Evolutionary conservation across 768 basidiomycete species (phyloP), one percentile per base, ranked within the genome.

Genomic region (Mycena galopus): DNA sequence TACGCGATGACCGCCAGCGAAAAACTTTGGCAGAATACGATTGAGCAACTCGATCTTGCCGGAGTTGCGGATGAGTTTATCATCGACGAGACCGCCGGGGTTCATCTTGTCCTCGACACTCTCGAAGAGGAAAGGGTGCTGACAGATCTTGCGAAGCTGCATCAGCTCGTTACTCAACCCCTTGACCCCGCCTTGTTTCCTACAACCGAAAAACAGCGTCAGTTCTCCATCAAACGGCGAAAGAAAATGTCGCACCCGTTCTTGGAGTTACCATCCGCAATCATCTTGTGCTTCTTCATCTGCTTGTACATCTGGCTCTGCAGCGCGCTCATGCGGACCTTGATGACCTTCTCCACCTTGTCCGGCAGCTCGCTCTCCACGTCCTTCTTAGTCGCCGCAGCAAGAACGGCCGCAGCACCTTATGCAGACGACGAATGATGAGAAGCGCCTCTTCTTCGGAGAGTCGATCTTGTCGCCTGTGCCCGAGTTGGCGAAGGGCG

Each of bases 371-470:
- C 96, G 75, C 91, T 91, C 86, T 98, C 96, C 72, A 98, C 97
- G 78, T 98, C 96, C 85, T 96, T 97, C 88, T 98, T 98, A 98
- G 83, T 50, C 96, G 86, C 75, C 96, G 89, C 61, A 98, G 86
- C 80, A 98, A 87, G 91, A 98, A 98, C 19, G 97, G 96, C 47
- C 97, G 90, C 27, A 98, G 89, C 79, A 98, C 96, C 84, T 98
- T 98, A 78, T 98, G 96, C 82, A 96, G 82, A 79, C 98, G 97
- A 66, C 97, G 93, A 79, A 99, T 98, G 79, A 99, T 96, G 67
- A 99, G 93, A 42, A 99, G 87, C 4, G 96, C 94, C 86, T 99
- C 98, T 94, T 99, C 98, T 93, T 99, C 98, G 84, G 97, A 98
- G 85, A 99, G 82, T 98, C 96, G 79, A 99, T 97, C 89, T 97